A percentile compares a stretch with the other conserved stretches of the same genome.
phyloP scores from a whole-genome alignment of 1,284 basidiomycete species.

The Gomphus bonarii region DNA sequence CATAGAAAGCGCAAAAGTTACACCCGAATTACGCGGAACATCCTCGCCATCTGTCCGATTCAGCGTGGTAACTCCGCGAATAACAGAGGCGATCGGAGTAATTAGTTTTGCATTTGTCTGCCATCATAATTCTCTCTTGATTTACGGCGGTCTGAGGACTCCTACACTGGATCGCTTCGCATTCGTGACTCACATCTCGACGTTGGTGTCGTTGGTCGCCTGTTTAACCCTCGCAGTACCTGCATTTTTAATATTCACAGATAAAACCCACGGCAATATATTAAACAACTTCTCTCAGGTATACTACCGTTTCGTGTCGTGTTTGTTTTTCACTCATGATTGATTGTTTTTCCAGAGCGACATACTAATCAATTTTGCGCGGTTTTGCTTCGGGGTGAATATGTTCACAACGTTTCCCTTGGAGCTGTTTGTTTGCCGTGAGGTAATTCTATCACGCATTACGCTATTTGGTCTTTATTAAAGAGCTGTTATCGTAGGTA shows the following conservation, averaged over 20 bases:
- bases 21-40: conserved; percentile 63
- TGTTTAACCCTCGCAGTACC: conserved; percentile 84
- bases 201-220: conserved; percentile 68
- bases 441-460: conserved; percentile 38
- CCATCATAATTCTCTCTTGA: conserved; percentile 88
- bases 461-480: conserved; percentile 8
- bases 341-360: conserved; percentile 41
- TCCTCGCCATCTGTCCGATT: conserved; percentile 53
- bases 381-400: conserved; percentile 93
- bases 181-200: conserved; percentile 88
- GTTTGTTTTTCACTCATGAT: background rate
- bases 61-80: conserved; percentile 62
- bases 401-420: conserved; percentile 97
- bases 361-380: conserved; percentile 83
- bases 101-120: conserved; percentile 95
- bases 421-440: conserved; percentile 90
- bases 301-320: conserved; percentile 15
- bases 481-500: conserved; percentile 40
- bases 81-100: conserved; percentile 90
- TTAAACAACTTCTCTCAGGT: conserved; percentile 84
- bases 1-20: conserved; percentile 77
- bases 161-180: conserved; percentile 94
- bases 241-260: conserved; percentile 88
- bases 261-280: conserved; percentile 91
- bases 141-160: conserved; percentile 87